Evolutionary conservation across 2,329 filamentous ascomycete genomes (phyloP).

Genomic region (Diaporthe velutina): DNA sequence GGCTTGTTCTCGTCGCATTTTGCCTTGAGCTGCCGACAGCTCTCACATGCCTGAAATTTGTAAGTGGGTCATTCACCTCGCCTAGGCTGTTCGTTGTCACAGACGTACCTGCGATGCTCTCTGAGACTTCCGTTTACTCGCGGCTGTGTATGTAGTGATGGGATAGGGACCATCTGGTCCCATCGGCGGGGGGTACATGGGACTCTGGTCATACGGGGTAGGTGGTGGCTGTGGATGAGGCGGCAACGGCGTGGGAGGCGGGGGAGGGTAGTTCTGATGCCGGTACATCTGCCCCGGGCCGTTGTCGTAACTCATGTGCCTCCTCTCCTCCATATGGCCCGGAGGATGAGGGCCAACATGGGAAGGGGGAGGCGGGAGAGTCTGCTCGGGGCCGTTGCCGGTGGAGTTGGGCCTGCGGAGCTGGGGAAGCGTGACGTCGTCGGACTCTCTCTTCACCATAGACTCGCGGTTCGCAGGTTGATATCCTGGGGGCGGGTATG

Average conservation of each 20-base stretch:
- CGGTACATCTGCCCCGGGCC: slow-evolving; percentile 59
- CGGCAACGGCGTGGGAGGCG: slow-evolving; percentile 53
- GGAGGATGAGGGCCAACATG: slow-evolving; percentile 44
- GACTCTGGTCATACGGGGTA: slow-evolving; percentile 49
- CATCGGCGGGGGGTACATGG: slow-evolving; percentile 45
- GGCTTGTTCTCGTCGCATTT: slow-evolving; percentile 92
- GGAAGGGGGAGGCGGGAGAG: slow-evolving; percentile 45
- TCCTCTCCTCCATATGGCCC: slow-evolving; percentile 60
- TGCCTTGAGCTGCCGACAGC: slow-evolving; percentile 87
- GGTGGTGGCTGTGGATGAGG: slow-evolving; percentile 48
- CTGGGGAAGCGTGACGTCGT: slow-evolving; percentile 60
- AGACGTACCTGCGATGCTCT: slow-evolving; percentile 71
- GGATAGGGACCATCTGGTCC: slow-evolving; percentile 56
- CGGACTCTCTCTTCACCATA: slow-evolving; percentile 68
- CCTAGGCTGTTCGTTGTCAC: neutral
- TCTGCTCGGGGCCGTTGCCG: slow-evolving; percentile 55
- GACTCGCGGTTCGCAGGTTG: slow-evolving; percentile 58
- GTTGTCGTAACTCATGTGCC: slow-evolving; percentile 68
- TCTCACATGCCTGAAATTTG: slow-evolving; percentile 82
- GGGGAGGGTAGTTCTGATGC: slow-evolving; percentile 56
- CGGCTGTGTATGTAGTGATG: slow-evolving; percentile 55
- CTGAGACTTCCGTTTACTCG: slow-evolving; percentile 73
- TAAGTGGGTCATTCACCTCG: slow-evolving; percentile 25
- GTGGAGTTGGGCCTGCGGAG: slow-evolving; percentile 67
- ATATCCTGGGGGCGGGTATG: slow-evolving; percentile 52